Conservation (phyloP, 305 asterid genomes). For the Fraxinus albicans region DNA sequence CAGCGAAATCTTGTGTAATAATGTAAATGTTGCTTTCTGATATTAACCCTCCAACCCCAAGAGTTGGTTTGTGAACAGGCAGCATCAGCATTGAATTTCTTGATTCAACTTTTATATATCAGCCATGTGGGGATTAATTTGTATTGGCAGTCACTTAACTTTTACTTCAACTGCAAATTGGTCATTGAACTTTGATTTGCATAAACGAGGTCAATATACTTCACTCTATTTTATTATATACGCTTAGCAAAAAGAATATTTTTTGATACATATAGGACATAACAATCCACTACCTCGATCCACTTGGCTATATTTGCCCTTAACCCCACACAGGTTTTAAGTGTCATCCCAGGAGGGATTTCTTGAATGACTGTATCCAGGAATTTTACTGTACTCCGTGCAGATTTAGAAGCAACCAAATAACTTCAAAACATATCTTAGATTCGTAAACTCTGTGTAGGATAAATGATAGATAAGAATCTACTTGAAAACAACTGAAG, state of each 20-base stretch:
- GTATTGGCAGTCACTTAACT: not conserved
- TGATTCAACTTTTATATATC: not conserved
- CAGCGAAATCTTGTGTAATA: not conserved
- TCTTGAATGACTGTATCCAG: too few species aligned
- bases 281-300: too few species aligned
- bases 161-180: not conserved
- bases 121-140: not conserved
- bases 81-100: not conserved
- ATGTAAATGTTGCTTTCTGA: not conserved
- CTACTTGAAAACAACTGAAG: not conserved
- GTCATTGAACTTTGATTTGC: not conserved
- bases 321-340: too few species aligned
- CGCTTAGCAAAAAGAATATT: too few species aligned
- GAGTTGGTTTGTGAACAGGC: not conserved
- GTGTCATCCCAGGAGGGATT: too few species aligned
- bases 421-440: not conserved
- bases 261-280: too few species aligned
- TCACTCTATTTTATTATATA: too few species aligned
- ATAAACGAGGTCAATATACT: not conserved
- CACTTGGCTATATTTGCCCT: too few species aligned
- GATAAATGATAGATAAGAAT: too few species aligned
- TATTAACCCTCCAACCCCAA: not conserved
- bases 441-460: not conserved
- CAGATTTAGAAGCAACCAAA: not conserved
- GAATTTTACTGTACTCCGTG: too few species aligned